phyloP scores from a whole-genome alignment of 495 filamentous ascomycete genomes.

The Stereocaulon alpinum region DNA sequence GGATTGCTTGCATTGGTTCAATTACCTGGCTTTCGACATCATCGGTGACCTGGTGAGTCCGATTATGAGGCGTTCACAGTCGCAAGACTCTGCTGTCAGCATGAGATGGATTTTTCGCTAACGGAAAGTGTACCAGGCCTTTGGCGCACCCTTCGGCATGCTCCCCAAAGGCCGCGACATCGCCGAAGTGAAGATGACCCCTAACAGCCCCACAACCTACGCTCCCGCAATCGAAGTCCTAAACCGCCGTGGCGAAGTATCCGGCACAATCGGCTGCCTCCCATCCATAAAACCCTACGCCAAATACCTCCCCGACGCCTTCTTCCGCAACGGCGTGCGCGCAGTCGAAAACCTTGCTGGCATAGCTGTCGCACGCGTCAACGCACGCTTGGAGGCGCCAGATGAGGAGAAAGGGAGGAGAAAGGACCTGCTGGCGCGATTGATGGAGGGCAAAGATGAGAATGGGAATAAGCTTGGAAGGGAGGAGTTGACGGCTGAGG shows the following conservation, averaged over 20 bases:
- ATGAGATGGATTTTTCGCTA: not conserved
- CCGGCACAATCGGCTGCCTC: conserved; percentile 38
- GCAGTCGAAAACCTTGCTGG: conserved; percentile 43
- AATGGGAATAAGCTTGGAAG: conserved; percentile 63
- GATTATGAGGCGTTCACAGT: not conserved
- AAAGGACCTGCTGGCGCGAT: conserved; percentile 67
- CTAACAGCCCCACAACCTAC: conserved; percentile 35
- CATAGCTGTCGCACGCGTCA: conserved; percentile 72
- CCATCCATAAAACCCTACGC: conserved; percentile 40
- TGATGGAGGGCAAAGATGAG: conserved; percentile 81
- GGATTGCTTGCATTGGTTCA: conserved; percentile 86
- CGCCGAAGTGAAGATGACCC: conserved; percentile 46
- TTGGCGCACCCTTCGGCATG: conserved; percentile 47
- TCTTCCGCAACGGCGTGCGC: conserved; percentile 40
- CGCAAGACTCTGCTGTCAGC: not conserved
- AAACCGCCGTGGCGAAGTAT: conserved; percentile 46
- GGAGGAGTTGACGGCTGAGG: conserved; percentile 78
- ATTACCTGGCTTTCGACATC: conserved; percentile 87
- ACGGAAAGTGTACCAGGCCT: conserved; percentile 28
- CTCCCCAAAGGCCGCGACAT: conserved; percentile 44
- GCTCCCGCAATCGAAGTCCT: conserved; percentile 45
- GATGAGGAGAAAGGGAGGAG: conserved; percentile 46
- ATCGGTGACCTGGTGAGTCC: conserved; percentile 56
- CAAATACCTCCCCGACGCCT: conserved; percentile 42
- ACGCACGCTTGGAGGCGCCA: conserved; percentile 56